Conservation (phyloP, 768 basidiomycete genomes). For the Tubosaeta sp. region DNA sequence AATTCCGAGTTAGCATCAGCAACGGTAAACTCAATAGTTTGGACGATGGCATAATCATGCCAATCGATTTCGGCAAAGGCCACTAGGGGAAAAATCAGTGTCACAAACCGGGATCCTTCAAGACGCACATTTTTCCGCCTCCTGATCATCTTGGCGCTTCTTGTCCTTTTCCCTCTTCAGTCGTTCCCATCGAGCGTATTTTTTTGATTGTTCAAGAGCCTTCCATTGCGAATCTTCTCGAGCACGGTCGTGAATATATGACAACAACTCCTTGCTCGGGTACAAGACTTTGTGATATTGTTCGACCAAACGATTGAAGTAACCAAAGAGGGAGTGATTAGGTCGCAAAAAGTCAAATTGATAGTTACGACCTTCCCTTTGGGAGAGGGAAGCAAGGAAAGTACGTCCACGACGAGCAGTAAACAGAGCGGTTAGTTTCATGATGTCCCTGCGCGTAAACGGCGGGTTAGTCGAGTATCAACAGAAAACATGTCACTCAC, state of each 20-base stretch:
- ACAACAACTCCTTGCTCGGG: slow-evolving; percentile 72
- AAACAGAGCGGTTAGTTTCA: slow-evolving; percentile 95
- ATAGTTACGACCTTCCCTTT: slow-evolving; percentile 89
- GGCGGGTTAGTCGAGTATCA: background rate
- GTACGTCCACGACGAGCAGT: slow-evolving; percentile 86
- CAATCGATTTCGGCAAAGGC: slow-evolving; percentile 98
- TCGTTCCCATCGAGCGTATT: slow-evolving; percentile 87
- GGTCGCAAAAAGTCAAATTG: slow-evolving; percentile 98
- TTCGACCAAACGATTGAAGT: slow-evolving; percentile 96
- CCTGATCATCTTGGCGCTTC: slow-evolving; percentile 84
- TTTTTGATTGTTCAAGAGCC: slow-evolving; percentile 68
- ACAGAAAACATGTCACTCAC: slow-evolving; percentile 47
- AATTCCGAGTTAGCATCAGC: slow-evolving; percentile 88
- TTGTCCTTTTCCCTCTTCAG: slow-evolving; percentile 80
- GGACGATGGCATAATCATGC: slow-evolving; percentile 98
- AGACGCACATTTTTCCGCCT: slow-evolving; percentile 81
- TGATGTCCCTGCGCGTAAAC: slow-evolving; percentile 65
- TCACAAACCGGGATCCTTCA: background rate
- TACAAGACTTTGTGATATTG: slow-evolving; percentile 91
- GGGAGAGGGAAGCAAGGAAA: slow-evolving; percentile 82
- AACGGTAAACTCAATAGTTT: slow-evolving; percentile 95
- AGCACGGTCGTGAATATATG: slow-evolving; percentile 64
- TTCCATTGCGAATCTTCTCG: slow-evolving; percentile 70
- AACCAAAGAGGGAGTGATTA: slow-evolving; percentile 92
- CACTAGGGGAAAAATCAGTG: slow-evolving; percentile 38